phyloP scores from a whole-genome alignment of 768 basidiomycete species.

The Leccinellum albellum region DNA sequence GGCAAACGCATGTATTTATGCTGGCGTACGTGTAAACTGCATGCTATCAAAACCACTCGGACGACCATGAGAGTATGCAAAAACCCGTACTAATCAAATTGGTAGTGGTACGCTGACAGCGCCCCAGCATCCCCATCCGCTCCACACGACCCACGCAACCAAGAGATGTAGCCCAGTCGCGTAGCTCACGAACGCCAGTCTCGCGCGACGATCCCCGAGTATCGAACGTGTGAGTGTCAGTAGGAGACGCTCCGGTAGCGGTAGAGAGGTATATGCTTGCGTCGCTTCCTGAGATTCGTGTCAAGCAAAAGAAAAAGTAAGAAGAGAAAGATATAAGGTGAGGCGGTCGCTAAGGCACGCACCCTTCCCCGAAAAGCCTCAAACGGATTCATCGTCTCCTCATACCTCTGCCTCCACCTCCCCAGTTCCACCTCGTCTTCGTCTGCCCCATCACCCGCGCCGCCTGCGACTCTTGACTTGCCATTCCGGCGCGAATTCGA shows the following conservation, averaged over 20 bases:
- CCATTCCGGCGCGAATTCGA: background rate
- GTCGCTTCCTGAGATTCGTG: constrained; percentile 74
- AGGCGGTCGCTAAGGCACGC: constrained; percentile 32
- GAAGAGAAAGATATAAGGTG: background rate
- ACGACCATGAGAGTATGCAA: background rate
- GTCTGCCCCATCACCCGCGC: constrained; percentile 28
- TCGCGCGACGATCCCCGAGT: constrained; percentile 84
- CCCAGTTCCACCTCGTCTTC: constrained; percentile 65
- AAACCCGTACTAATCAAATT: constrained; percentile 6
- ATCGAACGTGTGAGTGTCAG: constrained; percentile 82
- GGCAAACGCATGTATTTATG: background rate
- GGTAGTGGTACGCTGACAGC: constrained; percentile 19
- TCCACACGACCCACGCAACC: constrained; percentile 64
- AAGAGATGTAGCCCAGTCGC: constrained; percentile 76
- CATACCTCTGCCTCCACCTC: constrained; percentile 88
- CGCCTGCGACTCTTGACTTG: constrained; percentile 2
- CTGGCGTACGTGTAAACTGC: background rate
- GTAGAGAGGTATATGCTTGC: constrained; percentile 87
- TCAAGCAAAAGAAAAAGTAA: background rate
- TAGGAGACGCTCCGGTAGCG: constrained; percentile 86
- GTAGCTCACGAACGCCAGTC: constrained; percentile 87
- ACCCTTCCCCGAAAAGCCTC: constrained; percentile 95
- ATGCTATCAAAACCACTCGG: no score
- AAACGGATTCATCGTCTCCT: constrained; percentile 97
- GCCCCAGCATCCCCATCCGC: constrained; percentile 60